Conservation (phyloP, 306 rosid species). For the Cucurbita maxima region DNA sequence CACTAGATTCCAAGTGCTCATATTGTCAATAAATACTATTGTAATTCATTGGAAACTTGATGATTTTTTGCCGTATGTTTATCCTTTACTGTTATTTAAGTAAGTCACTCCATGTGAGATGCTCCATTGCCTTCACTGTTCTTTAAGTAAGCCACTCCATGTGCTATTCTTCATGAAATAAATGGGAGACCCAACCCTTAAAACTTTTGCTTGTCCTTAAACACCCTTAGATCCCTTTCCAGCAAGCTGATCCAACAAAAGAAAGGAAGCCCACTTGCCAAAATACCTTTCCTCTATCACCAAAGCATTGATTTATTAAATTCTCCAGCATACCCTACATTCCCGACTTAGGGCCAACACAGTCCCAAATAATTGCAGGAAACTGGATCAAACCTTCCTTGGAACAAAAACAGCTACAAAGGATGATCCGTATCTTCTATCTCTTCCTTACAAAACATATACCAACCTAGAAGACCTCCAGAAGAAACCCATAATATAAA, state of each 20-base stretch:
- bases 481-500: background rate
- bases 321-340: background rate
- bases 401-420: background rate
- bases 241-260: background rate
- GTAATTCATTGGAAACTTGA: background rate
- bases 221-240: background rate
- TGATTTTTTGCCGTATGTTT: background rate
- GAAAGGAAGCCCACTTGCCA: background rate
- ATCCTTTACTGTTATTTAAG: background rate
- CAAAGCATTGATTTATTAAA: background rate
- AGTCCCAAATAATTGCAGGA: background rate
- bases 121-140: background rate
- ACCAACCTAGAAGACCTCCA: background rate
- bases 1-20: background rate
- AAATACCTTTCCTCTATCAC: background rate
- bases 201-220: background rate
- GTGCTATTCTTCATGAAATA: background rate
- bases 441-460: background rate
- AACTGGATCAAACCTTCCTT: background rate
- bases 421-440: background rate
- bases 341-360: background rate
- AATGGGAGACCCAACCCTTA: background rate
- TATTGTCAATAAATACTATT: background rate
- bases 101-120: background rate
- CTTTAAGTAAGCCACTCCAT: background rate